Conservation (phyloP, 129 eudicot species). For the Saussurea involucrata region DNA sequence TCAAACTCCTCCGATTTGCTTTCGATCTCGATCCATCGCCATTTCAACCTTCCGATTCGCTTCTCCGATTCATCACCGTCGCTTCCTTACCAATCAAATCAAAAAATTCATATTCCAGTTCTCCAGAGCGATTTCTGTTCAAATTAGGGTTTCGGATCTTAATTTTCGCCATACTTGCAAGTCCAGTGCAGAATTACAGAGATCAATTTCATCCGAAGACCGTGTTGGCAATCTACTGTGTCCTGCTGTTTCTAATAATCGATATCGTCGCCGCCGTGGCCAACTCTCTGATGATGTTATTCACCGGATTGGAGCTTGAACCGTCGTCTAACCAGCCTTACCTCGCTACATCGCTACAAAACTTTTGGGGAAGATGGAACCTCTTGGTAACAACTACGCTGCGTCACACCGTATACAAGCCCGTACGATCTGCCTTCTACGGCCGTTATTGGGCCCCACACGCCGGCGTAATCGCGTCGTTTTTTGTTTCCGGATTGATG, state of each 20-base stretch:
- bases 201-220: neutral
- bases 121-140: neutral
- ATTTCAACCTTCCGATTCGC: conserved; percentile 17
- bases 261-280: conserved; percentile 16
- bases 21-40: conserved; percentile 35
- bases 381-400: conserved; percentile 33
- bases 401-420: conserved; percentile 36
- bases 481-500: conserved; percentile 36
- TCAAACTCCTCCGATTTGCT: conserved; percentile 47
- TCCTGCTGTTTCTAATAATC: conserved; percentile 8
- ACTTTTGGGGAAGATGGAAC: conserved; percentile 55
- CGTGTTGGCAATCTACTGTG: conserved; percentile 11
- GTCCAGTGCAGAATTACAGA: neutral
- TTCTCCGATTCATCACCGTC: conserved; percentile 38
- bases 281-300: neutral
- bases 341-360: conserved; percentile 34
- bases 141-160: neutral
- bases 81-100: conserved; percentile 39
- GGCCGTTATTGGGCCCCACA: conserved; percentile 14
- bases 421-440: neutral
- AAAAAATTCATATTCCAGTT: neutral
- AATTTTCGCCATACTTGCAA: neutral
- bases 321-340: conserved; percentile 37
- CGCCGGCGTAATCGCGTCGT: conserved; percentile 15
- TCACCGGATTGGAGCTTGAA: conserved; percentile 36